phyloP scores from a whole-genome alignment of 2,329 filamentous ascomycete species.

The Plenodomus lindquistii region DNA sequence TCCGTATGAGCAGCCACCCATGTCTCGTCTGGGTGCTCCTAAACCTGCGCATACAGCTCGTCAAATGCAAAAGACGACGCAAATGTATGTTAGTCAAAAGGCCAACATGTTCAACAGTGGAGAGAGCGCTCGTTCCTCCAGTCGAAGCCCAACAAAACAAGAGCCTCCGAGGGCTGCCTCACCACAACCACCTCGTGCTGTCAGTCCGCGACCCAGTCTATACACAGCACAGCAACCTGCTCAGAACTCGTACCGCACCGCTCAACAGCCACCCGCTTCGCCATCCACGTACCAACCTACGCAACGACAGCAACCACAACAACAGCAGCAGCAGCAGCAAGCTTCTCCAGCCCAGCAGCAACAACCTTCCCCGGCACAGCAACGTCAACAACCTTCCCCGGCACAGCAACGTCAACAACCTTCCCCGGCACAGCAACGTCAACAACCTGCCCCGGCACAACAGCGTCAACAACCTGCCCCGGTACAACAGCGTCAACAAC shows the following conservation, averaged over 20 bases:
- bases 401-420: constrained; percentile 4
- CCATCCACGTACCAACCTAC: constrained; percentile 11
- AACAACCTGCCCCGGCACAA: constrained; percentile 6
- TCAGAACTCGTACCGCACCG: constrained; percentile 16
- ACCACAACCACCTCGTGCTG: constrained; percentile 66
- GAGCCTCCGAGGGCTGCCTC: constrained; percentile 60
- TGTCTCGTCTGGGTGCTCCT: constrained; percentile 82
- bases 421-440: neutral
- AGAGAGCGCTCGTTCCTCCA: constrained; percentile 59
- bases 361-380: constrained; percentile 39
- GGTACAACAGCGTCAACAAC: constrained; percentile 5
- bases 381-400: constrained; percentile 12
- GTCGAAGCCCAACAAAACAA: constrained; percentile 54
- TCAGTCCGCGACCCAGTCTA: constrained; percentile 62
- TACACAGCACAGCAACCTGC: constrained; percentile 34
- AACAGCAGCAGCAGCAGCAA: constrained; percentile 1
- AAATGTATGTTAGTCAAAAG: constrained; percentile 83
- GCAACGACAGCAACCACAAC: constrained; percentile 15
- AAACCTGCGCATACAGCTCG: constrained; percentile 89
- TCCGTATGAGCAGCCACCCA: constrained; percentile 73
- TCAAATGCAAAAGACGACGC: constrained; percentile 93
- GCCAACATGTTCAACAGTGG: constrained; percentile 70
- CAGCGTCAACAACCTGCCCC: constrained; percentile 7
- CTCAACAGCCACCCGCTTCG: constrained; percentile 10
- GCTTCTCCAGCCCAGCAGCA: neutral